Evolutionary conservation across 306 rosid genomes (phyloP).

Genomic region (Castanea crenata): DNA sequence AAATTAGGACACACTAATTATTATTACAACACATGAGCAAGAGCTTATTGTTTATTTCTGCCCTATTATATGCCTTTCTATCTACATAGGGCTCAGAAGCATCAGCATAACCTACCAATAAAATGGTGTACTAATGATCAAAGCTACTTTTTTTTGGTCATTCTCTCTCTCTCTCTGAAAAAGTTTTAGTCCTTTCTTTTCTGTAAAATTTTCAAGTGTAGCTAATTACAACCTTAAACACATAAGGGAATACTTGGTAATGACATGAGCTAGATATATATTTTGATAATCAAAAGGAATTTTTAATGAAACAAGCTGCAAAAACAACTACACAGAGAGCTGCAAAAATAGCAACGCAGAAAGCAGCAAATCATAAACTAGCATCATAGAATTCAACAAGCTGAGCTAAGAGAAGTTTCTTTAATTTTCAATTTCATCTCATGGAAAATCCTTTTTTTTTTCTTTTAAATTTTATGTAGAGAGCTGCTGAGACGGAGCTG

Average conservation of each 20-base stretch:
- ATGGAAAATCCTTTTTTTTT: slow-evolving; percentile 17
- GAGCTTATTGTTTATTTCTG: not conserved
- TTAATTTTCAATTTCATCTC: slow-evolving; percentile 22
- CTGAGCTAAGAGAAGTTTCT: not conserved
- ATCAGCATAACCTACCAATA: not conserved
- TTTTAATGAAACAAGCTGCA: no score
- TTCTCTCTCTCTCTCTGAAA: not conserved
- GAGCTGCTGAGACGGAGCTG: slow-evolving; percentile 90
- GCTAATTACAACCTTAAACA: not conserved
- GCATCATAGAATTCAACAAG: no score
- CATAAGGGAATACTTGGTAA: not conserved
- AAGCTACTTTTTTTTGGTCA: not conserved
- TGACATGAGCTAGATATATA: not conserved
- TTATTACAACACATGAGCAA: not conserved
- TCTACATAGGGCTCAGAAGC: not conserved
- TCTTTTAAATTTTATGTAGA: slow-evolving; percentile 47
- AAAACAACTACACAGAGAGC: no score
- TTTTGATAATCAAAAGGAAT: no score
- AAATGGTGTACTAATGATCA: not conserved
- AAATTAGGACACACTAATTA: not conserved
- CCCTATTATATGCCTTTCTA: not conserved
- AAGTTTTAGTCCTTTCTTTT: not conserved
- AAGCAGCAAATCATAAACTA: no score
- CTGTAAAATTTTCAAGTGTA: not conserved
- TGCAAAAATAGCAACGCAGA: no score